A percentile compares a stretch with the other conserved stretches of the same genome.
These are phyloP conservation scores for Aspergillus fructus DNA, from an alignment of 2,329 filamentous ascomycete genomes.

Conservation along the genomic window DNA sequence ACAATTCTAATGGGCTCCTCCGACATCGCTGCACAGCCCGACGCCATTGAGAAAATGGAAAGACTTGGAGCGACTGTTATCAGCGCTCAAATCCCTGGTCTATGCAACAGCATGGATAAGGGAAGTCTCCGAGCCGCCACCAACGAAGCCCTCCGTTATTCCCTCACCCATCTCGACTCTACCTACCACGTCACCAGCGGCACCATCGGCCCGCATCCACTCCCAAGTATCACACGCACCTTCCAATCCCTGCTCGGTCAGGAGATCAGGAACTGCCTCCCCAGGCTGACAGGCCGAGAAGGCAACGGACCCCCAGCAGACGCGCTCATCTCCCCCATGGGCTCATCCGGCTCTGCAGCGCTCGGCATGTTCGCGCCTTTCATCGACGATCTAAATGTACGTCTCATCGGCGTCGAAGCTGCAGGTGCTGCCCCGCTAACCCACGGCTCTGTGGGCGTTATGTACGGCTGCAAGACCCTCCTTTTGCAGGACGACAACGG, in stretches of 20 bases:
- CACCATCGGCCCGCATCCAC: conserved; percentile 92
- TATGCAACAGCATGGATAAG: conserved; percentile 39
- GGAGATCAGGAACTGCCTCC: conserved; percentile 88
- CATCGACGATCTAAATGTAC: conserved; percentile 73
- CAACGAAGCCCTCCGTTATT: conserved; percentile 87
- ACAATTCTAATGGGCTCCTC: conserved; percentile 97
- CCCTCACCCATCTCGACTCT: conserved; percentile 83
- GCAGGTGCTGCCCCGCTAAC: conserved; percentile 83
- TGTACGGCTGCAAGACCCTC: conserved; percentile 92
- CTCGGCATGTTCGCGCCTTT: conserved; percentile 98
- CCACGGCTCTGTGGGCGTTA: conserved; percentile 82
- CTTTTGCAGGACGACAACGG: conserved; percentile 86
- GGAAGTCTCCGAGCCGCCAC: conserved; percentile 78
- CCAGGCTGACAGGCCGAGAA: conserved; percentile 62
- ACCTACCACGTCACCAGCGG: conserved; percentile 97
- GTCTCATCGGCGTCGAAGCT: conserved; percentile 87
- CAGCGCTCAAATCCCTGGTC: conserved; percentile 64
- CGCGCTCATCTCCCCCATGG: conserved; percentile 93
- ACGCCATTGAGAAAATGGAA: conserved; percentile 96
- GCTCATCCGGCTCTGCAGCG: conserved; percentile 80
- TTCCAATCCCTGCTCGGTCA: conserved; percentile 95
- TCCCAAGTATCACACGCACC: conserved; percentile 93
- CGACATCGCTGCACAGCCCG: conserved; percentile 85
- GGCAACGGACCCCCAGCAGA: conserved; percentile 69
- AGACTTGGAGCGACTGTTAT: conserved; percentile 87